Evolutionary conservation across 345 rosid species (phyloP), one percentile per base, ranked within the genome.

Genomic region (Citrus trifoliata): DNA sequence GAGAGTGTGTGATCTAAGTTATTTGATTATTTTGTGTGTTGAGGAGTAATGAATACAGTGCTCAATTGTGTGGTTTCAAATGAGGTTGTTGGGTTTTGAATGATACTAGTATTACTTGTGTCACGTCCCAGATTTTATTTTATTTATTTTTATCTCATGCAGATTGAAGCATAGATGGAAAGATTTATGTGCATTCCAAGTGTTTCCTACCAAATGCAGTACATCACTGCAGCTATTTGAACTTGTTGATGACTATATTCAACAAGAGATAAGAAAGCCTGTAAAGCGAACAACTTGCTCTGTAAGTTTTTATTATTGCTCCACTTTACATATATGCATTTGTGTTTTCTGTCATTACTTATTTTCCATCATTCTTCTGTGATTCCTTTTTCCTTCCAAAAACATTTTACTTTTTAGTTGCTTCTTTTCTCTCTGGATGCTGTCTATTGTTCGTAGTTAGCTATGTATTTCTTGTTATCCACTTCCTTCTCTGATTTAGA

Each of bases 171-270:
- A 86, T 79, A 84, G 85, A 67, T 94, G 99, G 98, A 87, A 77
- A 71, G 97, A 96, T 81, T 83, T 96, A 72, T 91, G 98, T 85
- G 86, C 92, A 80, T 96, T 96, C 84, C 86, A 63, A 80, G 80
- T 85, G 79, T 94, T 94, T 84, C 99, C 98, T 46, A 70, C 83
- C 87, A 96, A 94, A 86, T 89, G 87, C 86, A 94, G 91, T 79
- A 86, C 88, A 19, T 85, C 89, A 19, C 80, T 96, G 73, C 98
- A 94, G 85, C 87, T 96, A 68, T 96, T 63, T 84, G 99, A 96
- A 84, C 94, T 96, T 64, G 86, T 80, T 74, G 99, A 96, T 84
- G 95, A 94, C 61, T 94, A 90, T 89, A 90, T 96, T 71, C 97
- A 92, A 77, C 86, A 83, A 79, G 98, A 93, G 89, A 96, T 96